Percentiles rank a stretch among this genome's conserved stretches.
These are phyloP conservation scores for Paxillus involutus DNA, from an alignment of 768 basidiomycete species.

Conservation along the genomic window DNA sequence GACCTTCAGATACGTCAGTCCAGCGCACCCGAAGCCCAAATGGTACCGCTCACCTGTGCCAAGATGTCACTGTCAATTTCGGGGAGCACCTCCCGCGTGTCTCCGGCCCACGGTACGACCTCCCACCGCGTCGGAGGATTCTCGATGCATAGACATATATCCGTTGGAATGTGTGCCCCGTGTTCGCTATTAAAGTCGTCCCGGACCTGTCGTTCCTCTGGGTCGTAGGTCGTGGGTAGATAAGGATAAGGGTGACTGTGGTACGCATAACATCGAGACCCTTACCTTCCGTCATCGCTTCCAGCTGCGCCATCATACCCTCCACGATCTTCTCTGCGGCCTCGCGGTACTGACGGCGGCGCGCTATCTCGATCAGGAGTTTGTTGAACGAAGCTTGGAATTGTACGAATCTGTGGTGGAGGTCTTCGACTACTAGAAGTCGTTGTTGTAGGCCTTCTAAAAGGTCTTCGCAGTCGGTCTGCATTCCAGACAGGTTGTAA, in stretches of 20 bases:
- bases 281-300: conserved; percentile 66
- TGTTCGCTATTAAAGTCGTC: conserved; percentile 72
- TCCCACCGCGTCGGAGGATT: conserved; percentile 77
- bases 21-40: not conserved
- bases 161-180: conserved; percentile 72
- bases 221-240: not conserved
- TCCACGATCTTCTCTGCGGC: conserved; percentile 62
- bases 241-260: not conserved
- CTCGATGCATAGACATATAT: conserved; percentile 75
- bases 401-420: conserved; percentile 64
- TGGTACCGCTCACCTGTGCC: conserved; percentile 42
- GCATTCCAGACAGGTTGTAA: not conserved
- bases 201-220: conserved; percentile 69
- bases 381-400: conserved; percentile 76
- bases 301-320: conserved; percentile 64
- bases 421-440: conserved; percentile 57
- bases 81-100: conserved; percentile 58
- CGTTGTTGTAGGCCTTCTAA: conserved; percentile 59
- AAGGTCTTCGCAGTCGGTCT: conserved; percentile 55
- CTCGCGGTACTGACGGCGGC: conserved; percentile 67
- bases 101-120: conserved; percentile 56
- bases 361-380: conserved; percentile 69
- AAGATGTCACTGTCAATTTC: conserved; percentile 61
- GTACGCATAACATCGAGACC: not conserved
- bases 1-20: conserved; percentile 22